phyloP scores from a whole-genome alignment of 257 asterid genomes.

The Hygrophila difformis region DNA sequence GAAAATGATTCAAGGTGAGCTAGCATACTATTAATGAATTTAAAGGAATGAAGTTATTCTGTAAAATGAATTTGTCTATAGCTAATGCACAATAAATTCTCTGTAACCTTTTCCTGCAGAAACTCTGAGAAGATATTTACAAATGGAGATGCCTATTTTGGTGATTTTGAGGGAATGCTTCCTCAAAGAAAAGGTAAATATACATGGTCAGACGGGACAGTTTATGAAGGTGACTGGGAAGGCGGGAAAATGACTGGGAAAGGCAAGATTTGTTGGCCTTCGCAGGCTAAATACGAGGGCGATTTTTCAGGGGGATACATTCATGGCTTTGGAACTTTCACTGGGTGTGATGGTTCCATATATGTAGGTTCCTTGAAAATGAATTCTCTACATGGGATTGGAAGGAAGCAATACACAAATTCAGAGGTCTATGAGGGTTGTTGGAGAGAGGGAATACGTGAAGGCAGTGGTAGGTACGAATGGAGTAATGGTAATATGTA shows the following conservation, averaged over 20 bases:
- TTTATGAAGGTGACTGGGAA: constrained; percentile 87
- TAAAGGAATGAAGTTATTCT: background rate
- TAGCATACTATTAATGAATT: background rate
- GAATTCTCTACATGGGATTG: constrained; percentile 83
- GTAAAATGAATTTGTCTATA: background rate
- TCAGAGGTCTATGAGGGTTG: constrained; percentile 84
- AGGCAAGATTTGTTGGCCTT: constrained; percentile 73
- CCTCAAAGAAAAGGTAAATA: constrained; percentile 83
- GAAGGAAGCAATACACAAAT: constrained; percentile 71
- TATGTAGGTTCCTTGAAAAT: constrained; percentile 86
- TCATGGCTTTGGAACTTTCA: constrained; percentile 75
- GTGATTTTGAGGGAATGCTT: constrained; percentile 41
- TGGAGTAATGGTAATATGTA: constrained; percentile 70
- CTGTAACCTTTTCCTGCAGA: constrained; percentile 33
- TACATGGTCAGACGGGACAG: constrained; percentile 79
- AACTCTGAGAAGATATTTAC: constrained; percentile 40
- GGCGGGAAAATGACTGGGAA: constrained; percentile 90
- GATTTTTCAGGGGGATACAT: constrained; percentile 79
- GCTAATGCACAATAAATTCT: constrained; percentile 7
- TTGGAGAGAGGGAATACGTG: constrained; percentile 88
- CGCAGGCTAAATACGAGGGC: constrained; percentile 78
- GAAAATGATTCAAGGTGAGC: constrained; percentile 34
- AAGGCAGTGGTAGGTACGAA: constrained; percentile 86
- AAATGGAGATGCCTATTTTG: constrained; percentile 72
- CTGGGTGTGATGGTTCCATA: constrained; percentile 64